Evolutionary conservation across 805 yeast species (phyloP), one percentile per base, ranked within the genome.

Genomic region (Hagleromyces aurorensis): DNA sequence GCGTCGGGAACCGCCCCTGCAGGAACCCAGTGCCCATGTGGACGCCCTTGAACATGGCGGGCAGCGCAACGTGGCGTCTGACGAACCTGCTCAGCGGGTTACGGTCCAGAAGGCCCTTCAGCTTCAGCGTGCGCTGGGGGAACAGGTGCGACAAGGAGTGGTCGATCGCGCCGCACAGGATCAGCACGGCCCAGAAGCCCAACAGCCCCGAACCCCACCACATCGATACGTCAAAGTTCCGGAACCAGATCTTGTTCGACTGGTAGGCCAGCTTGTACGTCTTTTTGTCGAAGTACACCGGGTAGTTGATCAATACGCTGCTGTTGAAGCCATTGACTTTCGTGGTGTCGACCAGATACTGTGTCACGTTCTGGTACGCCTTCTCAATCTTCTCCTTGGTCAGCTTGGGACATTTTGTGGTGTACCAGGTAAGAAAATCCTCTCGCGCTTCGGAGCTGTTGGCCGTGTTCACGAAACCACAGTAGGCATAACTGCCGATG

Each of bases 131-230:
- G 11, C 61, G 22, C 1, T 48, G 33, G 2, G 75, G 75, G 15
- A 60, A 55, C 13, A 68, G 34, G 24, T 52, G 45, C 19, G 47
- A 39, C 4, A 52, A 18, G 67, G 72, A 64, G 36, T 69, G 64
- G 22, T 51, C 41, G 10, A 68, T n/a, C 1, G 62, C 61, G 4
- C 69, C 60, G 13, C 64, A 14, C 0, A 71, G 23, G 32, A 69
- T 41, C 18, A 73, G 52, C 3, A 58, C 31, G 3, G 57, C 65
- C 74, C 76, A 70, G 39, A 64, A 70, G 0, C 68, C 67, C 10
- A 72, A 33, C 17, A 63, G 38, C 3, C 62, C 71, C n/a, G 62
- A 52, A 26, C 70, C 78, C 41, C 64, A 51, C 35, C 50, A 57
- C 16, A 69, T 59, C n/a, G n/a, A n/a, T n/a, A n/a, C n/a, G 26